Conservation (phyloP, 495 filamentous ascomycete species). For the Penicillium tannophilum region DNA sequence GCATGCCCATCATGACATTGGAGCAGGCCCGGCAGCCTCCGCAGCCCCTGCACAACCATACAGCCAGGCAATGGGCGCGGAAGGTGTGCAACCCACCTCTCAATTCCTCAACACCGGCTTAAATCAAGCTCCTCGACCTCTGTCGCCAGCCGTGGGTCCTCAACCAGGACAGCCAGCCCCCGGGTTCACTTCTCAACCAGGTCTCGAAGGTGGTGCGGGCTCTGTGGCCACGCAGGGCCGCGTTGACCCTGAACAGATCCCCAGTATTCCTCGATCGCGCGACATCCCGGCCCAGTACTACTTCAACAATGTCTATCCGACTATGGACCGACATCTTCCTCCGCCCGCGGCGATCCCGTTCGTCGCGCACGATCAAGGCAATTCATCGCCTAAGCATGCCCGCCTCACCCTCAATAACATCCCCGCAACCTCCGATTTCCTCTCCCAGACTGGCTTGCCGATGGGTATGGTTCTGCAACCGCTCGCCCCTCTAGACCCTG, state of each 20-base stretch:
- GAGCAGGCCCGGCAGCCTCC: conserved; percentile 45
- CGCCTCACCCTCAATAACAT: conserved; percentile 91
- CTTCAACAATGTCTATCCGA: conserved; percentile 84
- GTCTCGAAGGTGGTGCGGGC: conserved; percentile 38
- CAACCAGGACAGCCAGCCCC: conserved; percentile 47
- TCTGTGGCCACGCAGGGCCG: conserved; percentile 66
- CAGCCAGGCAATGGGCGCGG: conserved; percentile 63
- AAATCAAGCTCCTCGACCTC: conserved; percentile 48
- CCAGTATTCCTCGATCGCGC: conserved; percentile 84
- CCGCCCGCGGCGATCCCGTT: conserved; percentile 90
- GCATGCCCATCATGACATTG: conserved; percentile 89
- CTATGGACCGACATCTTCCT: conserved; percentile 87
- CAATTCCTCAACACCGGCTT: conserved; percentile 73
- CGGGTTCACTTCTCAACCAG: conserved; percentile 59
- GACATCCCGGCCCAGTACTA: conserved; percentile 83
- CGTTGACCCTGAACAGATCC: conserved; percentile 91
- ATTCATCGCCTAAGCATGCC: conserved; percentile 92
- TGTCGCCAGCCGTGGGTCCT: conserved; percentile 46
- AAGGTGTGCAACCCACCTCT: conserved; percentile 55
- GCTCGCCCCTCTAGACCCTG: conserved; percentile 77
- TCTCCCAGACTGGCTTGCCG: conserved; percentile 77
- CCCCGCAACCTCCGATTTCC: conserved; percentile 77
- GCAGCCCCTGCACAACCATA: conserved; percentile 56
- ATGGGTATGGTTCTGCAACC: conserved; percentile 90
- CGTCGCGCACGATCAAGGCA: conserved; percentile 92